A percentile compares a stretch with the other conserved stretches of the same genome.
Conservation (phyloP, 208 protist species). For the Crithidia thermophila region DNA sequence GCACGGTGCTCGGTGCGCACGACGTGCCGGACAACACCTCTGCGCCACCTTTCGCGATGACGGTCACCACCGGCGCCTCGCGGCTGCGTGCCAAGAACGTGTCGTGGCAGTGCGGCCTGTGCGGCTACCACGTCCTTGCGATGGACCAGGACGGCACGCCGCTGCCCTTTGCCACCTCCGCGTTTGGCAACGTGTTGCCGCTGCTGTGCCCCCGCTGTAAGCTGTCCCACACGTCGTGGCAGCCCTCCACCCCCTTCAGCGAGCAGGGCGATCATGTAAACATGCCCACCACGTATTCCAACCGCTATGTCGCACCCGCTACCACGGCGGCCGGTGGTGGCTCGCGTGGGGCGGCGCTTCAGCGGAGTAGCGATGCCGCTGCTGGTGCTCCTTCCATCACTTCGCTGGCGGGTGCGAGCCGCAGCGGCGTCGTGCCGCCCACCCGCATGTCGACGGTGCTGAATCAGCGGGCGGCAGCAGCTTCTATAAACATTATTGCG, state of each 20-base stretch:
- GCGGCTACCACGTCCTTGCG: slow-evolving; percentile 78
- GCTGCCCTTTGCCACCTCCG: slow-evolving; percentile 63
- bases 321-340: neutral
- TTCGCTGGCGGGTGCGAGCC: neutral
- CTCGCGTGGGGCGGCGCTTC: too few species aligned
- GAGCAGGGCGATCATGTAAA: slow-evolving; percentile 75
- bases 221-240: slow-evolving; percentile 76
- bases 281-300: slow-evolving; percentile 74
- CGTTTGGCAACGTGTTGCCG: slow-evolving; percentile 73
- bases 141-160: slow-evolving; percentile 81
- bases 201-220: slow-evolving; percentile 79
- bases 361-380: too few species aligned
- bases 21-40: neutral
- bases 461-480: neutral
- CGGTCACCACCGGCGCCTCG: neutral
- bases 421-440: neutral
- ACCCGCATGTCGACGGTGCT: too few species aligned
- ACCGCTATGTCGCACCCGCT: slow-evolving; percentile 40
- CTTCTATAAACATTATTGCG: neutral
- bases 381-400: neutral
- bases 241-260: slow-evolving; percentile 68
- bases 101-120: slow-evolving; percentile 82
- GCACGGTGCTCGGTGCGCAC: neutral
- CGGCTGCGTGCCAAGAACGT: slow-evolving; percentile 44
- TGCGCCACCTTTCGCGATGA: neutral